Conservation (phyloP, 805 yeast species). For the Metschnikowia anglica region DNA sequence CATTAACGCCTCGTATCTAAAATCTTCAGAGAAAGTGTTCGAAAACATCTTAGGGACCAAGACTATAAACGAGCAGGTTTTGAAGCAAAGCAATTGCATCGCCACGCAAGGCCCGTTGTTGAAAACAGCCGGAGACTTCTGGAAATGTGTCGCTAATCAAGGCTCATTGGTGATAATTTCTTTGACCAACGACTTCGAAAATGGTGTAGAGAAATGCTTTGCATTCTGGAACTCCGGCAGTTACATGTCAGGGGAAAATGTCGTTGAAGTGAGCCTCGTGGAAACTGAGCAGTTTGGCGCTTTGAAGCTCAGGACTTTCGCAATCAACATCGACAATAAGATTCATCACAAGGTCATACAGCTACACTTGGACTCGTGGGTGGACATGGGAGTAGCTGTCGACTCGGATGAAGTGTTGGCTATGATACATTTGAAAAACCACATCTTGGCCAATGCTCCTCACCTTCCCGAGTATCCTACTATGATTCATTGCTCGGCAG, state of each 20-base stretch:
- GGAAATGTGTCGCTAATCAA: constrained; percentile 71
- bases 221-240: constrained; percentile 73
- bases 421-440: constrained; percentile 34
- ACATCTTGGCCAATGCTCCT: constrained; percentile 11
- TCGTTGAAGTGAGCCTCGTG: constrained; percentile 30
- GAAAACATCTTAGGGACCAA: background rate
- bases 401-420: constrained; percentile 57
- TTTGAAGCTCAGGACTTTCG: constrained; percentile 19
- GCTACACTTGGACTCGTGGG: constrained; percentile 79
- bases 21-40: constrained; percentile 3
- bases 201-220: constrained; percentile 73
- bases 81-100: constrained; percentile 44
- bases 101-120: constrained; percentile 89
- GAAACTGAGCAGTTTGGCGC: constrained; percentile 14
- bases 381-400: constrained; percentile 69
- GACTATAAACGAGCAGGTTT: constrained; percentile 7
- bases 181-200: constrained; percentile 73
- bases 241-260: constrained; percentile 36
- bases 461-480: constrained; percentile 34
- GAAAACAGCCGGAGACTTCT: constrained; percentile 78
- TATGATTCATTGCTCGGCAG: constrained; percentile 82
- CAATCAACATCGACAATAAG: constrained; percentile 14
- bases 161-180: constrained; percentile 67
- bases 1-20: constrained; percentile 83
- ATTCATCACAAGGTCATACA: constrained; percentile 56